Evolutionary conservation across 176 grass and related monocot species (phyloP), one percentile per base, ranked within the genome.

Genomic region (Carex littledalei): DNA sequence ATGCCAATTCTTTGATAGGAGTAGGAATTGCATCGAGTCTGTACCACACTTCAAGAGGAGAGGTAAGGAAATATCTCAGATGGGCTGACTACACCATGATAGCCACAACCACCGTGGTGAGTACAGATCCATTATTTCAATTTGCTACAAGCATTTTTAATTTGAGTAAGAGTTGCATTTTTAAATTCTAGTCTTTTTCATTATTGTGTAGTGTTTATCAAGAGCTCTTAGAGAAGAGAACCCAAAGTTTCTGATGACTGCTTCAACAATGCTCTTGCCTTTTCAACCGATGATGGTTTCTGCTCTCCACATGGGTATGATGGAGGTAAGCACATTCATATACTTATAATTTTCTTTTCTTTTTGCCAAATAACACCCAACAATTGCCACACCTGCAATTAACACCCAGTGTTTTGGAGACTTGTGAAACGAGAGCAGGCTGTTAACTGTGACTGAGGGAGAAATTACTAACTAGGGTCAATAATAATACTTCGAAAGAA

Each of bases 21-120:
- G 96, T 98, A 77, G 96, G 96, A 88, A 86, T 98, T 78, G 93
- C 96, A 67, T 98, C 93, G 60, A 98, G 91, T 81, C 70, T 98
- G 63, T 95, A 95, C 67, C 96, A 99, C 90, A 90, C 81, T 71
- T 95, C 93, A 37, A 88, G 90, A 84, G 96, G 96, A 63, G 53
- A 88, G 83, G 79, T 92, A 17, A 94, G 96, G 74, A 99, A 92
- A 88, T 91, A 91, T 85, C 78, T 99, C 84, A 86, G 89, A 85
- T 95, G 96, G 93, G 91, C 93, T 80, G 96, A 99, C 81, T 95
- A 99, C 60, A 95, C 91, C 85, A 95, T 95, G 96, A 99, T 99
- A 86, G 96, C 96, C 77, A 86, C 96, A 47, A 88, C 91, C 67
- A 88, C 93, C 16, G 29, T 99, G 20, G 96, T 99, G 87, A 94